Base-by-base conservation (phyloP, 805 yeast species). In the Clavispora fructus region DNA sequence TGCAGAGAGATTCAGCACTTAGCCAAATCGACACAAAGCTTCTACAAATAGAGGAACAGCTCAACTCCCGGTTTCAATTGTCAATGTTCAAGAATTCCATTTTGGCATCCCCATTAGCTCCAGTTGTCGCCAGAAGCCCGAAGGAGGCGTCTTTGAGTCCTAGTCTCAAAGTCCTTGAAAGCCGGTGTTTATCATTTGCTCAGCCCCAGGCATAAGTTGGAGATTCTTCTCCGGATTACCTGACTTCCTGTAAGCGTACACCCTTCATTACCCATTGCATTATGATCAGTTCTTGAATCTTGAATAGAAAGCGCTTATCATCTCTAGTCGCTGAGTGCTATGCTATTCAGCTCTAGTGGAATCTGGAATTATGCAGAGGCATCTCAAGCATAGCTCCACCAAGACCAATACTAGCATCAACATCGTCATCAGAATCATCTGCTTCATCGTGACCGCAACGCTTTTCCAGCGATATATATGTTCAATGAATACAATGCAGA, bases 1-100 rank as follows among this genome's bases (percentile, higher is more conserved):
- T 46, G 45, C 74, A 71, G 52, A 63, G 64, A 46, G 73, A 65
- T 46, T 49, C 65, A n/a, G 63, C 67, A 39, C 47, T 64, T 43
- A 58, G 65, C 43, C 72, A 69, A 55, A 62, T 71, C 40, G 72
- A 71, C 52, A 59, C 69, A 16, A 68, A 65, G 46, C 55, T 71
- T 33, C 45, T 62, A 19, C 67, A 68, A 50, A 68, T 69, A 42
- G 72, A 68, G 48, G 69, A 61, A 35, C 66, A 61, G 49, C 59
- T 70, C 51, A 64, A 67, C 49, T 46, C 53, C 19, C 65, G 63
- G 41, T 59, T 55, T 46, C 56, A 63, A 26, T 44, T 59, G 30
- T 61, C 68, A 9, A 57, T 64, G 46, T 56, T 53, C 39, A 47
- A 51, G 46, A 43, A 49, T 42, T 47, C 49, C 42, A 43, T 43